These are phyloP conservation scores for Podospora bellae-mahoneyi DNA, from an alignment of 495 filamentous ascomycete genomes.

Conservation along the genomic window DNA sequence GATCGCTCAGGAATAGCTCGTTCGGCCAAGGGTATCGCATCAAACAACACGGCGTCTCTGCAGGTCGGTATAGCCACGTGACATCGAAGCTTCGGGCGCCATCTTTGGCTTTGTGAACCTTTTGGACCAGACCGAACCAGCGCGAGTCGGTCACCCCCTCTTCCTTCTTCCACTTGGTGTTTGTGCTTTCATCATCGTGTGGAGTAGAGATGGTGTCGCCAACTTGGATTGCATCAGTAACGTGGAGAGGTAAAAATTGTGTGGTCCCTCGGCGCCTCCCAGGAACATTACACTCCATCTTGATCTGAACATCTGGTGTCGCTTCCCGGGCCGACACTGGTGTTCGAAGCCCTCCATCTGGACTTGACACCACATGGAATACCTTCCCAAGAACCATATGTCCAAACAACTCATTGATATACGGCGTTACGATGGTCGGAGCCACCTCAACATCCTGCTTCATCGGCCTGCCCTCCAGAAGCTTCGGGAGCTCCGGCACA, in stretches of 20 bases:
- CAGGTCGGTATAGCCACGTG: slow-evolving; percentile 67
- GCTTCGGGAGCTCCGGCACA: slow-evolving; percentile 10
- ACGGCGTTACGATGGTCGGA: slow-evolving; percentile 65
- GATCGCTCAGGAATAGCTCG: slow-evolving; percentile 72
- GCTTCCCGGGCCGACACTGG: neutral
- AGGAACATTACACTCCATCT: neutral
- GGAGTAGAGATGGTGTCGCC: slow-evolving; percentile 45
- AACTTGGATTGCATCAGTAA: slow-evolving; percentile 26
- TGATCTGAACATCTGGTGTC: neutral
- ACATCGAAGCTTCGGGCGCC: slow-evolving; percentile 51
- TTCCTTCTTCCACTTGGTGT: slow-evolving; percentile 55
- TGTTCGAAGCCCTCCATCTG: neutral
- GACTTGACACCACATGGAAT: slow-evolving; percentile 31
- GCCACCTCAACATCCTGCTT: slow-evolving; percentile 39
- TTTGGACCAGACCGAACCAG: slow-evolving; percentile 69
- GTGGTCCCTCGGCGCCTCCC: neutral
- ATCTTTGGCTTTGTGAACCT: slow-evolving; percentile 35
- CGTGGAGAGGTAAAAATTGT: slow-evolving; percentile 9
- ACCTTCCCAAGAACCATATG: slow-evolving; percentile 56
- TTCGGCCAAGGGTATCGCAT: slow-evolving; percentile 64
- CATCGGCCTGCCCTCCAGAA: neutral
- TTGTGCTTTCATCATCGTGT: slow-evolving; percentile 37
- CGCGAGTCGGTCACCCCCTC: slow-evolving; percentile 36
- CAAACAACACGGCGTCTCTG: slow-evolving; percentile 61
- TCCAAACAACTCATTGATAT: slow-evolving; percentile 60